Percentiles rank a stretch among this genome's conserved stretches.
Conservation (phyloP, 495 filamentous ascomycete genomes). For the Penicillium paradoxum region DNA sequence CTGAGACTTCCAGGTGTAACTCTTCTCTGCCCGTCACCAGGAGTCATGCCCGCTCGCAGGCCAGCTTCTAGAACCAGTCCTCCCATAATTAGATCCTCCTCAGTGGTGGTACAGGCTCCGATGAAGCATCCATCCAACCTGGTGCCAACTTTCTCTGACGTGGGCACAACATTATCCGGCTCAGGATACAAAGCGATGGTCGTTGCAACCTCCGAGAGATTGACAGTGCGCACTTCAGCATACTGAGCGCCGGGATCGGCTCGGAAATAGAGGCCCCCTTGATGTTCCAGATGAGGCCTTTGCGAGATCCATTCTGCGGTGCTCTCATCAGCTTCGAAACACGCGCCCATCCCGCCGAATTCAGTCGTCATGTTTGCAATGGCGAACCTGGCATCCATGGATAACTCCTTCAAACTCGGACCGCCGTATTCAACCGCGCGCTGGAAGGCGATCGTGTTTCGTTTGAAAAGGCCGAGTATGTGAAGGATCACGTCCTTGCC, state of each 20-base stretch:
- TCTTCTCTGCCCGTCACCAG: conserved; percentile 30
- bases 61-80: conserved; percentile 38
- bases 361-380: conserved; percentile 49
- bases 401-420: conserved; percentile 30
- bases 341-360: conserved; percentile 41
- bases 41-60: conserved; percentile 25
- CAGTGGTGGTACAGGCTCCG: conserved; percentile 45
- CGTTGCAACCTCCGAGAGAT: conserved; percentile 28
- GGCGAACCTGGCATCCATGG: conserved; percentile 45
- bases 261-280: conserved; percentile 38
- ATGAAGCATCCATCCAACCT: conserved; percentile 45
- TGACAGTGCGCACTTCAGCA: conserved; percentile 18
- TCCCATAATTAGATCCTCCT: conserved; percentile 42
- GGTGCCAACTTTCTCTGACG: conserved; percentile 23
- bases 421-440: conserved; percentile 45
- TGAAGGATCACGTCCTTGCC: conserved; percentile 48
- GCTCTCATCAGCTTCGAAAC: conserved; percentile 37
- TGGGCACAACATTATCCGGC: conserved; percentile 45
- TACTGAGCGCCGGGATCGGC: conserved; percentile 36
- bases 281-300: conserved; percentile 20
- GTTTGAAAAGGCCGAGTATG: conserved; percentile 37
- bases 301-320: conserved; percentile 29
- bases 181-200: conserved; percentile 38
- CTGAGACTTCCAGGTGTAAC: conserved; percentile 39
- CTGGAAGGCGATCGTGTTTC: conserved; percentile 44